phyloP scores from a whole-genome alignment of 2,329 filamentous ascomycete species.

The Beauveria sp. region DNA sequence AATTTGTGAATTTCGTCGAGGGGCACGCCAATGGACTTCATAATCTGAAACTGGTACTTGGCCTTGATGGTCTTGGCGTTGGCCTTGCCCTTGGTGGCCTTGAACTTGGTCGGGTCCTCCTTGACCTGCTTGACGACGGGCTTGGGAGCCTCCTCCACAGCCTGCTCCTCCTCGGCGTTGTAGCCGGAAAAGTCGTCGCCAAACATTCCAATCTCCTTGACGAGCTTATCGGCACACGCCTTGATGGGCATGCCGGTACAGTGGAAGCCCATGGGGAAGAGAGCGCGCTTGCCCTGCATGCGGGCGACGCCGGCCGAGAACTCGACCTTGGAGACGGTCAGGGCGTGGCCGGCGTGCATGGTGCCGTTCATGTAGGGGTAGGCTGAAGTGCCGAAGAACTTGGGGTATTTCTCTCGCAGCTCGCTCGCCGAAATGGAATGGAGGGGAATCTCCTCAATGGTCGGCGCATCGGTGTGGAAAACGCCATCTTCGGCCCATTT shows the following conservation, averaged over 20 bases:
- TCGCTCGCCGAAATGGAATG: conserved; percentile 66
- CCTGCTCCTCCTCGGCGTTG: conserved; percentile 50
- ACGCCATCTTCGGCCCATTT: conserved; percentile 46
- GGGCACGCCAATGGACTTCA: conserved; percentile 84
- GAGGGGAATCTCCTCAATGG: conserved; percentile 67
- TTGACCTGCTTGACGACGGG: conserved; percentile 58
- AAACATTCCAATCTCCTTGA: conserved; percentile 81
- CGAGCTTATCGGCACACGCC: conserved; percentile 90
- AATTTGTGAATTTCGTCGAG: conserved; percentile 87
- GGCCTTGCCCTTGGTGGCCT: conserved; percentile 86
- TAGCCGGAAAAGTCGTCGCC: conserved; percentile 79
- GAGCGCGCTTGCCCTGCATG: conserved; percentile 79
- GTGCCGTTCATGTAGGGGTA: conserved; percentile 74
- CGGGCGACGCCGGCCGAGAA: conserved; percentile 80
- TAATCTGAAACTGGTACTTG: conserved; percentile 95
- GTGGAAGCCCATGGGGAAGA: conserved; percentile 93
- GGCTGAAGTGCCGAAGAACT: conserved; percentile 67
- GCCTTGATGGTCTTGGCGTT: conserved; percentile 82
- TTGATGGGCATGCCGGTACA: conserved; percentile 95
- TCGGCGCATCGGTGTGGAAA: conserved; percentile 82
- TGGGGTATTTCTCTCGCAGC: conserved; percentile 73
- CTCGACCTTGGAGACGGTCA: conserved; percentile 88
- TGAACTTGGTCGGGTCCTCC: conserved; percentile 85
- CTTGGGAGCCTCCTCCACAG: conserved; percentile 40
- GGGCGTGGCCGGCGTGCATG: conserved; percentile 85